Base-by-base conservation (phyloP, 1,139 yeast species). In the Pichia kudriavzevii region DNA sequence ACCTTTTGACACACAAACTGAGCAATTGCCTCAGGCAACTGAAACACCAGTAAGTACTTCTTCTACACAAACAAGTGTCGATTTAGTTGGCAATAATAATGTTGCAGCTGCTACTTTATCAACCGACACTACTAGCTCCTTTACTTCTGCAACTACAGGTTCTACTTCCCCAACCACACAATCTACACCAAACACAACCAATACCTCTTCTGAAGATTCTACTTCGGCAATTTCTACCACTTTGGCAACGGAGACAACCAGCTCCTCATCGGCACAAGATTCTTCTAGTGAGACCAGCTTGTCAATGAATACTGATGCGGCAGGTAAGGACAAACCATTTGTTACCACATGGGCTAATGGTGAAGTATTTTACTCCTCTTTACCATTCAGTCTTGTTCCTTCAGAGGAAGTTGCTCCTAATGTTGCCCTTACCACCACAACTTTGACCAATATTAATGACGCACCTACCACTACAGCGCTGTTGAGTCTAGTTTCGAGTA, bases 351-450 rank as follows among this genome's bases (percentile, higher is more conserved):
- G 41, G 22, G 30, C 42, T 14, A 35, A 39, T 20, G 53, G 53
- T 32, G 40, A 42, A 29, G 42, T 39, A 4, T 39, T 35, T 18
- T 36, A 39, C 15, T 40, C 44, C 9, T 30, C 37, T 24, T 45
- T 47, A 22, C 83, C 41, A 16, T 21, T 17, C 80, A 26, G 38
- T 22, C 30, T 41, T 18, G 33, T 46, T 17, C 8, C 38, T 9
- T 26, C 47, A 10, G 29, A 39, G 8, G 36, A 38, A 22, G 35
- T 35, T 27, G 47, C 41, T 13, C 47, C 48, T 26, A 34, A 43
- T n/a, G 34, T 44, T 28, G 34, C 47, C n/a, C 29, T 47, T 11
- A 42, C 53, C 20, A 42, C 47, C 11, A 44, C 40, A 16, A 36
- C 42, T 7, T 24, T 39, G 11, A 20, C 43, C 19, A 31, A 45